Percentiles rank a stretch among this genome's conserved stretches.
These are phyloP conservation scores for Clarireedia paspali DNA, from an alignment of 2,329 filamentous ascomycete genomes.

Conservation along the genomic window DNA sequence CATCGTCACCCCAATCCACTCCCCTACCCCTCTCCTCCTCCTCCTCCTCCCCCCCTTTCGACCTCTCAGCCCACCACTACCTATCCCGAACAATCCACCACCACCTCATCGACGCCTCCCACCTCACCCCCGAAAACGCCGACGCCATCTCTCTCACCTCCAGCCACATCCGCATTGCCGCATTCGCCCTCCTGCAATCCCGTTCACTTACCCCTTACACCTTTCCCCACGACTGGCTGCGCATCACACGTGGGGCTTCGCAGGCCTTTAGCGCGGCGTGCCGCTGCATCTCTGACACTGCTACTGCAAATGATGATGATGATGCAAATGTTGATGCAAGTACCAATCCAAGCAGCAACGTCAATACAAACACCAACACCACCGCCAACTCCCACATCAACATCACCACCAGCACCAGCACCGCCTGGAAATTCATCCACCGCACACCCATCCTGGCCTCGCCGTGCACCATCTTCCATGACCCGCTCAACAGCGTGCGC, in stretches of 20 bases:
- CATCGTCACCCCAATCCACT: background rate
- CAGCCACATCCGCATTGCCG: slow-evolving; percentile 11
- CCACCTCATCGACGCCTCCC: slow-evolving; percentile 14
- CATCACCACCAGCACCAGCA: background rate
- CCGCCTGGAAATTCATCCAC: slow-evolving; percentile 5
- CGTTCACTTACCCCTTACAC: slow-evolving; percentile 13
- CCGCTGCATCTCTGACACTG: background rate
- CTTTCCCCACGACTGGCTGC: slow-evolving; percentile 17
- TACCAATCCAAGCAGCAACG: too few species aligned
- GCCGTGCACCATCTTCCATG: background rate
- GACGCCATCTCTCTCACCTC: slow-evolving; percentile 18
- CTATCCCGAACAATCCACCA: slow-evolving; percentile 12
- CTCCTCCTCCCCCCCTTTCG: background rate
- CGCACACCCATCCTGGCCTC: background rate
- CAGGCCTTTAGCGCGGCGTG: slow-evolving; percentile 8
- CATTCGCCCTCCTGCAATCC: slow-evolving; percentile 16
- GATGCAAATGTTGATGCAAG: too few species aligned
- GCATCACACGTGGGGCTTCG: slow-evolving; percentile 10
- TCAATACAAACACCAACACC: too few species aligned
- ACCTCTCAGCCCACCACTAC: slow-evolving; percentile 7
- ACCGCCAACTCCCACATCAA: background rate
- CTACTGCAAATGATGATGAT: too few species aligned
- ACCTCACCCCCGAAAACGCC: slow-evolving; percentile 13
- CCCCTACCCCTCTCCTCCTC: background rate
- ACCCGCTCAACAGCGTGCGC: too few species aligned